Conservation (phyloP, 2,329 filamentous ascomycete species). For the Alternaria brassicae region DNA sequence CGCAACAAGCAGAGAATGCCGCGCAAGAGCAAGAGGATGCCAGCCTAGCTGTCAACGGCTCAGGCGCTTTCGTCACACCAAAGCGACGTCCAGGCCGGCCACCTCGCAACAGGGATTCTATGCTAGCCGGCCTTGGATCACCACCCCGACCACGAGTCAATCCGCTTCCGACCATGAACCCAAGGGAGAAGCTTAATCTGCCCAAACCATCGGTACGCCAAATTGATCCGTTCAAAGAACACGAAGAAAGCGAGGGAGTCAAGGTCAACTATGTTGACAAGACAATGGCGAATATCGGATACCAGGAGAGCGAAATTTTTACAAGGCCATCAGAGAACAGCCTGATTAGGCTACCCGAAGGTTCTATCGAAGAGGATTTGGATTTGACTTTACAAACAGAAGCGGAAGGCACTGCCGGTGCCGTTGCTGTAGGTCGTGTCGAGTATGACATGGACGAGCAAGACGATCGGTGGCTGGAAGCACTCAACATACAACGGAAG, state of each 20-base stretch:
- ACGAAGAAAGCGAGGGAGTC: constrained; percentile 84
- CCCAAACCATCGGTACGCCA: constrained; percentile 77
- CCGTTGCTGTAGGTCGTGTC: constrained; percentile 72
- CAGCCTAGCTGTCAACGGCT: constrained; percentile 21
- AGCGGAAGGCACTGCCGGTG: constrained; percentile 63
- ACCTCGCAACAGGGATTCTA: constrained; percentile 67
- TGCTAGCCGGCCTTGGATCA: constrained; percentile 66
- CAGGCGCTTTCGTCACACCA: constrained; percentile 47
- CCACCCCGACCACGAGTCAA: constrained; percentile 70
- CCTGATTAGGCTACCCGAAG: constrained; percentile 69
- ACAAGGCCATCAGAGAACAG: constrained; percentile 73
- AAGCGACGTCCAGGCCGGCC: constrained; percentile 69
- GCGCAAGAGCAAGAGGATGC: constrained; percentile 27
- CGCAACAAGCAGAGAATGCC: constrained; percentile 40
- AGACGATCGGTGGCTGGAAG: constrained; percentile 93
- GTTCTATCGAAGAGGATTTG: constrained; percentile 68
- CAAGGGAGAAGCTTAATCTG: constrained; percentile 79
- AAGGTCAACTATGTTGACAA: constrained; percentile 93
- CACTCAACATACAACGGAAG: constrained; percentile 79
- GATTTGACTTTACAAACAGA: constrained; percentile 66
- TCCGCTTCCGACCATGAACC: constrained; percentile 80
- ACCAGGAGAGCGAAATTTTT: constrained; percentile 93
- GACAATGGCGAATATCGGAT: constrained; percentile 93
- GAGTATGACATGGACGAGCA: constrained; percentile 99
- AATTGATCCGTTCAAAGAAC: constrained; percentile 79